Evolutionary conservation across 1,284 basidiomycete genomes (phyloP).

Genomic region (Trichosporon sp.): DNA sequence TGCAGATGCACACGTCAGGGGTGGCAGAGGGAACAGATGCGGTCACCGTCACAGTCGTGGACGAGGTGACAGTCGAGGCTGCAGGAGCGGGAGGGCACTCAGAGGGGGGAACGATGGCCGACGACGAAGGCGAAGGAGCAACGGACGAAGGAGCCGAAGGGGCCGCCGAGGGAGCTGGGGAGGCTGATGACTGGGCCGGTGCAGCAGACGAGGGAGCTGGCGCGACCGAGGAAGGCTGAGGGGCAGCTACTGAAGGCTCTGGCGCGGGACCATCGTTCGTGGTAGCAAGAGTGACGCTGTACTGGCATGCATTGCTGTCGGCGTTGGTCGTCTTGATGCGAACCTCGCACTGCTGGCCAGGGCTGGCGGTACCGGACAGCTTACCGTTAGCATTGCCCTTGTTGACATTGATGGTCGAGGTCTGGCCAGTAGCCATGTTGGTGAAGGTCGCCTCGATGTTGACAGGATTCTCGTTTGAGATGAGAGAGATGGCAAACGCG

Average conservation of each 20-base stretch:
- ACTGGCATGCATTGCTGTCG: slow-evolving; percentile 1
- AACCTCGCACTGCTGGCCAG: background rate
- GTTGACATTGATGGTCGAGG: background rate
- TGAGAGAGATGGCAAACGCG: background rate
- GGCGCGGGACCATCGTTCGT: background rate
- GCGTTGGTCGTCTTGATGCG: slow-evolving; percentile 1
- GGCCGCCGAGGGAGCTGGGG: background rate
- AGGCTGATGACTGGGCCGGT: too few species aligned
- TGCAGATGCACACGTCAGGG: slow-evolving; percentile 12
- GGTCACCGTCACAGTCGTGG: background rate
- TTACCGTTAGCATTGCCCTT: background rate
- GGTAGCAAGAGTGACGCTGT: background rate
- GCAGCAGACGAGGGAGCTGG: too few species aligned
- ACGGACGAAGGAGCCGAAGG: background rate
- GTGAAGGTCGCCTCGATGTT: background rate
- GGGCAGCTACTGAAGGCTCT: too few species aligned
- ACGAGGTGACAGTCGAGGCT: background rate
- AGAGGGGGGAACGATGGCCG: background rate
- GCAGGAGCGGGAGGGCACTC: background rate
- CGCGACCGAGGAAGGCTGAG: too few species aligned
- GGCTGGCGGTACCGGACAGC: background rate
- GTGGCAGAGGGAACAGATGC: background rate
- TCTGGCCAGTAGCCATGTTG: slow-evolving; percentile 11
- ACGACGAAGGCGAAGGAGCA: background rate
- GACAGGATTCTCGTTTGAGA: slow-evolving; percentile 7